Evolutionary conservation across 805 yeast species (phyloP), one percentile per base, ranked within the genome.

Genomic region (Spathaspora sp.): DNA sequence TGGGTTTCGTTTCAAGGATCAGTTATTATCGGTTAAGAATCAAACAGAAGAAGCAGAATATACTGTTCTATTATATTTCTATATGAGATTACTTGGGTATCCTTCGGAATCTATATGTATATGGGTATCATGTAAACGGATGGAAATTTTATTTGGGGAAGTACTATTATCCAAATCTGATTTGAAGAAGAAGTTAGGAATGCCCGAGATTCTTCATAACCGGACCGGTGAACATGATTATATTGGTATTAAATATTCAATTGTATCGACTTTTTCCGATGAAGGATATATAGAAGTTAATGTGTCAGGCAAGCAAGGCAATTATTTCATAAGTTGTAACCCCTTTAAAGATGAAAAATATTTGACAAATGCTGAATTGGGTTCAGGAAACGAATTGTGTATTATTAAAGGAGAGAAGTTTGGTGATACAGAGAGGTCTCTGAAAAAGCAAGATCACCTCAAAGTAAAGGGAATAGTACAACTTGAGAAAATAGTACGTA

Each of bases 61-160:
- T 43, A 50, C 75, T 16, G 78, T 78, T 14, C 62, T 67, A 0
- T 53, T 80, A 6, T 80, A 66, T 56, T 73, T 72, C 61, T 80
- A 78, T 51, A 64, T 83, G 75, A 57, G 77, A 5, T 52, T 72
- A 3, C 49, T 73, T 18, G 81, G 80, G 0, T 80, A 79, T 52
- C 69, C 78, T 0, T 40, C 58, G 1, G 53, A 60, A 0, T 59
- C 59, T 18, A 70, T 83, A 17, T 65, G 70, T 17, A 71, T 85
- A 9, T 55, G 75, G 23, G 71, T 81, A 1, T 62, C 69, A 4
- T 72, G 68, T 32, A 62, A 64, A 18, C 67, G 71, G 8, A 85
- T 81, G 57, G 65, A 60, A 20, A 11, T 28, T 35, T 38, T 46
- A n/a, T 8, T 46, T n/a, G 55, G 68, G 17, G 69, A 76, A 42